A percentile compares a stretch with the other conserved stretches of the same genome.
These are phyloP conservation scores for Aspergillus saccharolyticus DNA, from an alignment of 495 filamentous ascomycete genomes.

Conservation along the genomic window DNA sequence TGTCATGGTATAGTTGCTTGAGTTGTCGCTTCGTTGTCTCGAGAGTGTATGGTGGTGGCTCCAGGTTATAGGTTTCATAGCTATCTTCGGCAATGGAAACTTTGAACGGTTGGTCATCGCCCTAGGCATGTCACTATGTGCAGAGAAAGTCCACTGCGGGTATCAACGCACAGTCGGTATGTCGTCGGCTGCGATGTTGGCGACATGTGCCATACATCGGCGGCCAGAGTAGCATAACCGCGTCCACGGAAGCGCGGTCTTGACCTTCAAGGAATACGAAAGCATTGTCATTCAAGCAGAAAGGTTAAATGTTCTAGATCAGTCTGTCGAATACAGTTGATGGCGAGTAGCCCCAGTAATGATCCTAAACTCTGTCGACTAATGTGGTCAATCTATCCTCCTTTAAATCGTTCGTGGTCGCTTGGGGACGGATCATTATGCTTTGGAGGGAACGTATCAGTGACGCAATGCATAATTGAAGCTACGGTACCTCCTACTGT, in stretches of 20 bases:
- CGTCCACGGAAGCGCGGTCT: slow-evolving; percentile 1
- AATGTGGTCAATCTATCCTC: background rate
- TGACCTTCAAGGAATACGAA: slow-evolving; percentile 5
- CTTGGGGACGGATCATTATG: background rate
- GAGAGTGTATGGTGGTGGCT: slow-evolving; percentile 21
- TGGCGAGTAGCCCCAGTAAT: background rate
- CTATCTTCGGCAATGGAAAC: slow-evolving; percentile 22
- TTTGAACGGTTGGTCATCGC: slow-evolving; percentile 19
- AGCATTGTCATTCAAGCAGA: slow-evolving; percentile 2
- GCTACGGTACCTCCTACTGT: background rate
- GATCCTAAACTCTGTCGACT: background rate
- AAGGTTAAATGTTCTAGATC: background rate
- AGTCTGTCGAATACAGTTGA: background rate
- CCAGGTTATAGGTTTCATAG: slow-evolving; percentile 25
- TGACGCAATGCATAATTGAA: background rate
- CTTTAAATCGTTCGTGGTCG: background rate
- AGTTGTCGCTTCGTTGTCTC: slow-evolving; percentile 26
- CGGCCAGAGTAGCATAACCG: background rate
- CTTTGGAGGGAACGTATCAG: background rate
- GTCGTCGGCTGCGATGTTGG: slow-evolving; percentile 2
- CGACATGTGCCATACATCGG: slow-evolving; percentile 8
- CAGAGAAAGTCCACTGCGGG: background rate
- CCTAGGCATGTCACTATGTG: slow-evolving; percentile 9
- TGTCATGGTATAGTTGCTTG: slow-evolving; percentile 20
- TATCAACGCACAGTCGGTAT: slow-evolving; percentile 5